These are phyloP conservation scores for Neurospora sp. DNA, from an alignment of 495 filamentous ascomycete species.

Conservation along the genomic window DNA sequence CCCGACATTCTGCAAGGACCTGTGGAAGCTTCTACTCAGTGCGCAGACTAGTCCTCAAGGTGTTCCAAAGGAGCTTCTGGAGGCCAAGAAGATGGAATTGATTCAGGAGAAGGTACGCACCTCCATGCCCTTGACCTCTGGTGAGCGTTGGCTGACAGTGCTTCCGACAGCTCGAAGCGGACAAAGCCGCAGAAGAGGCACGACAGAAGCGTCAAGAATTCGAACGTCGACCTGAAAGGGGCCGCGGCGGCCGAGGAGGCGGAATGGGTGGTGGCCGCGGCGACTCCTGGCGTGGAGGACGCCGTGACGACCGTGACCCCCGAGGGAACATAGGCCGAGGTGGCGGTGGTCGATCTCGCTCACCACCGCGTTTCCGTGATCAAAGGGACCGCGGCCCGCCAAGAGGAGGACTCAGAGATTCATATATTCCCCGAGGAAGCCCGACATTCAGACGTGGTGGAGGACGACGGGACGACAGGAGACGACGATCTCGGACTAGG, in stretches of 20 bases:
- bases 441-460: constrained; percentile 14
- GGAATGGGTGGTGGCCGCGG: constrained; percentile 33
- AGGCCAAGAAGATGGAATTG: constrained; percentile 90
- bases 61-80: constrained; percentile 86
- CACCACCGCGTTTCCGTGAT: constrained; percentile 45
- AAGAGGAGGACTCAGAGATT: constrained; percentile 14
- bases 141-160: constrained; percentile 6
- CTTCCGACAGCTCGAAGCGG: constrained; percentile 58
- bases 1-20: constrained; percentile 78
- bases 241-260: constrained; percentile 45
- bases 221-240: constrained; percentile 46
- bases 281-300: constrained; percentile 24
- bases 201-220: constrained; percentile 51
- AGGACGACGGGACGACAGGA: constrained; percentile 17
- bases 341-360: constrained; percentile 45
- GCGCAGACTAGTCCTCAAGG: constrained; percentile 81
- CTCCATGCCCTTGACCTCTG: neutral
- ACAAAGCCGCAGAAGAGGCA: constrained; percentile 68
- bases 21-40: constrained; percentile 86
- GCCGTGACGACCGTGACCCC: constrained; percentile 40
- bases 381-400: constrained; percentile 13
- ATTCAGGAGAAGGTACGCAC: constrained; percentile 76
- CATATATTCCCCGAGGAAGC: constrained; percentile 21
- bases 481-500: constrained; percentile 23
- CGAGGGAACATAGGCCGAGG: constrained; percentile 14